Evolutionary conservation across 768 basidiomycete species (phyloP), one percentile per base, ranked within the genome.

Genomic region (Agrocybe pediades): DNA sequence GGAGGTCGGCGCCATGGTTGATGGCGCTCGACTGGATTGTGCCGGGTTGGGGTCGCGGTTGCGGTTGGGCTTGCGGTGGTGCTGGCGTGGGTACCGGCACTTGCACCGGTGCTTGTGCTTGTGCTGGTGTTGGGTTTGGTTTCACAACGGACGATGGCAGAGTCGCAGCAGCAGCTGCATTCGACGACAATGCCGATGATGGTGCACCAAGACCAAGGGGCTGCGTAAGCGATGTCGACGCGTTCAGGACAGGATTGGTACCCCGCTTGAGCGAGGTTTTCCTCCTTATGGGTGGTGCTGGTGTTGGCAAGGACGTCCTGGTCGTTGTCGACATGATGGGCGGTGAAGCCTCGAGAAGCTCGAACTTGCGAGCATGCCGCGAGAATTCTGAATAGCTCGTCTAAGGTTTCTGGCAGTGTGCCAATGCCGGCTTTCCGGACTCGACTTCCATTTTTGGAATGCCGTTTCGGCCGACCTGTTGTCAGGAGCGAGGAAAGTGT

Each of bases 1-100:
- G 25, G 29, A 43, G 33, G 19, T 66, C 63, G 13, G 65, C 60
- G 23, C 63, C 62, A 2, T 36, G 15, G 19, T 60, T 53, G 30
- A 66, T 66, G 4, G 62, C 57, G 3, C 20, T 17, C 16, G 62
- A 62, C n/a, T n/a, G n/a, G n/a, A n/a, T n/a, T 25, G 46, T 47
- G 5, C 54, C 51, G 15, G 25, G 13, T 13, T 20, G 26, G 15
- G 46, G 46, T 11, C 17, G 16, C 20, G 19, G 29, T 43, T 9
- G 9, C 17, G 24, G 21, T 9, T 27, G 15, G 15, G 44, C 15
- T 26, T 27, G 24, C 5, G 45, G n/a, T 49, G 55, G 9, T 27
- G 8, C 23, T 23, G 49, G 16, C 27, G 40, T 21, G 44, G 46
- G 41, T 36, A 16, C 2, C 39, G 45, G 19, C 26, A 39, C 20